Evolutionary conservation across 2,329 filamentous ascomycete genomes (phyloP).

Genomic region (Elsinoe fawcettii): DNA sequence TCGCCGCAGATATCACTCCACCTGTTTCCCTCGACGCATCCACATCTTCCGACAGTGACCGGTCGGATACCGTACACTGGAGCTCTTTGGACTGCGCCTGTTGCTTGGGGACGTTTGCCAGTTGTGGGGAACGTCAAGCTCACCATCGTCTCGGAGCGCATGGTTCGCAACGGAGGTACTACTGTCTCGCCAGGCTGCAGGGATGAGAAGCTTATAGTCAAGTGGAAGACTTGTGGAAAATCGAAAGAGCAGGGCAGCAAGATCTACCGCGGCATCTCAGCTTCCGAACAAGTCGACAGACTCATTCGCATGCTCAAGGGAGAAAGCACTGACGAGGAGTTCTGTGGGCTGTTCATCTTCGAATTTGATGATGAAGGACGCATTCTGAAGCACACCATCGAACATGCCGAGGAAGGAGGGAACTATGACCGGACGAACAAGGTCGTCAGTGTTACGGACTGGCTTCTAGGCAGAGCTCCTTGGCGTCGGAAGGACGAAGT

Average conservation of each 20-base stretch:
- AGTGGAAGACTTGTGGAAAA: constrained; percentile 68
- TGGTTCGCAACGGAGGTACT: constrained; percentile 53
- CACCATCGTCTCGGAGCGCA: constrained; percentile 81
- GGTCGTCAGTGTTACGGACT: constrained; percentile 88
- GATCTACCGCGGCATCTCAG: constrained; percentile 34
- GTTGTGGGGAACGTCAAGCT: constrained; percentile 84
- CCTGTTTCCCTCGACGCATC: constrained; percentile 66
- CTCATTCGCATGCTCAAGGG: constrained; percentile 50
- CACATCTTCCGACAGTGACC: constrained; percentile 83
- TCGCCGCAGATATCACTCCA: constrained; percentile 55
- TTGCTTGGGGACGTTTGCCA: constrained; percentile 90
- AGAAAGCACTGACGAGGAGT: constrained; percentile 58
- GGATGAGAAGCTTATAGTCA: constrained; percentile 78
- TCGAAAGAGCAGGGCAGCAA: constrained; percentile 39
- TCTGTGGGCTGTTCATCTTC: constrained; percentile 88
- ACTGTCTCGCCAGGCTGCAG: constrained; percentile 33
- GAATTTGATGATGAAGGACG: constrained; percentile 85
- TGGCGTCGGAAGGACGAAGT: constrained; percentile 39
- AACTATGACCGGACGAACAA: constrained; percentile 78
- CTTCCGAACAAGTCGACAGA: constrained; percentile 45
- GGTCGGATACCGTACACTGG: constrained; percentile 86
- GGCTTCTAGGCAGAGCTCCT: constrained; percentile 75
- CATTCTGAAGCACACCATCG: constrained; percentile 82
- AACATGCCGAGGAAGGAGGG: constrained; percentile 77
- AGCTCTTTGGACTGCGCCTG: constrained; percentile 88